Percentiles rank a stretch among this genome's conserved stretches.
These are phyloP conservation scores for Globisporangium mamillatum DNA, from an alignment of 352 stramenopile genomes.

Conservation along the genomic window DNA sequence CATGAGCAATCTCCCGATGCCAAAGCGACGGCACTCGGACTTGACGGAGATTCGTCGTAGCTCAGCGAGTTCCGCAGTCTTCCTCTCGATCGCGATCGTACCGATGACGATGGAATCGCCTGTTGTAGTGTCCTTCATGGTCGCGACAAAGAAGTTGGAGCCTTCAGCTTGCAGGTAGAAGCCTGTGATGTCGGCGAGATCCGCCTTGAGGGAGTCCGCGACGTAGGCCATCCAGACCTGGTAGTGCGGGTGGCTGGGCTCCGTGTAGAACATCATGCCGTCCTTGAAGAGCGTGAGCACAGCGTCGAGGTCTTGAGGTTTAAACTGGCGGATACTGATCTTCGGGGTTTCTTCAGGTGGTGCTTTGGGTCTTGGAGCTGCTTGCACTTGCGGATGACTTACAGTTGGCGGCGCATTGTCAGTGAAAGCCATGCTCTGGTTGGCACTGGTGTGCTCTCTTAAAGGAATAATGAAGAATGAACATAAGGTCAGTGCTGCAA, in stretches of 20 bases:
- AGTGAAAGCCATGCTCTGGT: neutral
- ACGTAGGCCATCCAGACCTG: constrained; percentile 12
- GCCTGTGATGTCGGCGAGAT: constrained; percentile 15
- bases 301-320: constrained; percentile 1
- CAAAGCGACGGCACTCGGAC: constrained; percentile 9
- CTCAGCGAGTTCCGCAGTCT: neutral
- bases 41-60: constrained; percentile 13
- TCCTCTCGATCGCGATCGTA: constrained; percentile 12
- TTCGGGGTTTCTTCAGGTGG: neutral
- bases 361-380: neutral
- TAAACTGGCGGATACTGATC: constrained; percentile 20
- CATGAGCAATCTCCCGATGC: constrained; percentile 12
- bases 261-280: constrained; percentile 20
- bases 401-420: neutral
- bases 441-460: neutral
- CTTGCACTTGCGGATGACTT: neutral
- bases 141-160: constrained; percentile 31
- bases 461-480: neutral
- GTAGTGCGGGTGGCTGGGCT: constrained; percentile 2
- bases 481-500: neutral
- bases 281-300: constrained; percentile 16
- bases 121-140: neutral
- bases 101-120: constrained; percentile 7
- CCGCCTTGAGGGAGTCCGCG: constrained; percentile 3
- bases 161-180: constrained; percentile 11